phyloP scores from a whole-genome alignment of 1,139 yeast species.

The Scheffersomyces lignicola region DNA sequence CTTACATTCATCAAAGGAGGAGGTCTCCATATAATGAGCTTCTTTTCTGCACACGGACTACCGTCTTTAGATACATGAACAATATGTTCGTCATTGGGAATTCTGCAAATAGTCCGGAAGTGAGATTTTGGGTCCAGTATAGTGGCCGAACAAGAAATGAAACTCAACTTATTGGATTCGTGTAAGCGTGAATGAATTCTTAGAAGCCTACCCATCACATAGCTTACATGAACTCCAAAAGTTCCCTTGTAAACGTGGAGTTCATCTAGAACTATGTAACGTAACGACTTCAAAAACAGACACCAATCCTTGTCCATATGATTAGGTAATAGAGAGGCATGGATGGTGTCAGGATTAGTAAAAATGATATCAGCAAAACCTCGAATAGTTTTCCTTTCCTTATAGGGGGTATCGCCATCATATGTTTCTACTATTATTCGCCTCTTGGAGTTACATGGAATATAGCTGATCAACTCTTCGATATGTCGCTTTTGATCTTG shows the following conservation, averaged over 20 bases:
- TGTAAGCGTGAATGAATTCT: constrained; percentile 16
- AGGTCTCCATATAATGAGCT: constrained; percentile 81
- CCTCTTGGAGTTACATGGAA: constrained; percentile 33
- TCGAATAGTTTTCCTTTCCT: constrained; percentile 53
- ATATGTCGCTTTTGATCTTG: constrained; percentile 91
- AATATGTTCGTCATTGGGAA: constrained; percentile 42
- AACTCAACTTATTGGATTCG: constrained; percentile 38
- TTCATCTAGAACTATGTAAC: constrained; percentile 84
- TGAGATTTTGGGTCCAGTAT: constrained; percentile 69
- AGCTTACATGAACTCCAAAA: constrained; percentile 90
- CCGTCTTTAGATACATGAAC: constrained; percentile 73
- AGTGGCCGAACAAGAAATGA: constrained; percentile 93
- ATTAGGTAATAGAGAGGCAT: constrained; percentile 78
- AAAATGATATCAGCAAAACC: constrained; percentile 74
- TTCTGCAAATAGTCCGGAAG: constrained; percentile 72
- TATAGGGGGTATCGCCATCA: constrained; percentile 86
- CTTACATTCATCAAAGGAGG: constrained; percentile 59
- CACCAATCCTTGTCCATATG: constrained; percentile 53
- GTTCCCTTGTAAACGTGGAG: constrained; percentile 86
- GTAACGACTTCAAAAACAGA: constrained; percentile 60
- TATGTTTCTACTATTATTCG: constrained; percentile 67
- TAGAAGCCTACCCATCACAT: constrained; percentile 71
- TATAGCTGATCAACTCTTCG: constrained; percentile 51
- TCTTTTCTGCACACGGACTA: constrained; percentile 79
- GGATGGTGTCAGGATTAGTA: constrained; percentile 94